A percentile compares a stretch with the other conserved stretches of the same genome.
phyloP scores from a whole-genome alignment of 2,329 filamentous ascomycete species.

The Paecilomyces formosus region DNA sequence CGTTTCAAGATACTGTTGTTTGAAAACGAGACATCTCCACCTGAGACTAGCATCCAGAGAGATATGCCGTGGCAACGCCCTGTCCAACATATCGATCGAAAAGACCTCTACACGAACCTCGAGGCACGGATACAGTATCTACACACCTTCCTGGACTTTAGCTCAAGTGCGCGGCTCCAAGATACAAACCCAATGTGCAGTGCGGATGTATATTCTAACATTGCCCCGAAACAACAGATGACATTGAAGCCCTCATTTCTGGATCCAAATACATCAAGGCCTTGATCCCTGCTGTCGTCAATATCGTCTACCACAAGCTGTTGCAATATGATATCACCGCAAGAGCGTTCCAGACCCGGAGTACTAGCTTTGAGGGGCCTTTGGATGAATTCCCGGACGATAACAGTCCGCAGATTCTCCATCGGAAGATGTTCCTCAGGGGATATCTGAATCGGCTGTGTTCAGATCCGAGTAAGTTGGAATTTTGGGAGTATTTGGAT shows the following conservation, averaged over 20 bases:
- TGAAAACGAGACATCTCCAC: too few relatives aligned
- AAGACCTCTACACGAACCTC: constrained; percentile 63
- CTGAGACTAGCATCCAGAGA: not conserved
- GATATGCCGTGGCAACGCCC: constrained; percentile 13
- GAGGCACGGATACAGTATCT: constrained; percentile 64
- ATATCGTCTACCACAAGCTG: constrained; percentile 77
- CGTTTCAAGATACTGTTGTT: too few relatives aligned
- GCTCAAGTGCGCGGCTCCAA: constrained; percentile 47
- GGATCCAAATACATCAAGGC: constrained; percentile 71
- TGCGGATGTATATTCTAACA: not conserved
- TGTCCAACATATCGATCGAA: constrained; percentile 58
- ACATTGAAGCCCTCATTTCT: constrained; percentile 61
- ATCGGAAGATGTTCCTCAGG: constrained; percentile 70
- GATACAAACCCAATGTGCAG: constrained; percentile 7
- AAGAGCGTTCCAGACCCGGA: constrained; percentile 59
- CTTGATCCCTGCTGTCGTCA: constrained; percentile 75
- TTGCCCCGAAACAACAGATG: constrained; percentile 42
- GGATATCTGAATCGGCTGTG: constrained; percentile 70
- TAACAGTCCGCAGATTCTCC: constrained; percentile 64
- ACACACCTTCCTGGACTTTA: constrained; percentile 70
- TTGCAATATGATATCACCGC: constrained; percentile 76
- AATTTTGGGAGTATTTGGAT: constrained; percentile 78
- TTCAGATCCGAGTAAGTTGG: constrained; percentile 64
- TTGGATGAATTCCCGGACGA: constrained; percentile 58
- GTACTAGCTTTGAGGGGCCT: constrained; percentile 58